Base-by-base conservation (phyloP, 805 yeast species). In the Metschnikowia cubensis region DNA sequence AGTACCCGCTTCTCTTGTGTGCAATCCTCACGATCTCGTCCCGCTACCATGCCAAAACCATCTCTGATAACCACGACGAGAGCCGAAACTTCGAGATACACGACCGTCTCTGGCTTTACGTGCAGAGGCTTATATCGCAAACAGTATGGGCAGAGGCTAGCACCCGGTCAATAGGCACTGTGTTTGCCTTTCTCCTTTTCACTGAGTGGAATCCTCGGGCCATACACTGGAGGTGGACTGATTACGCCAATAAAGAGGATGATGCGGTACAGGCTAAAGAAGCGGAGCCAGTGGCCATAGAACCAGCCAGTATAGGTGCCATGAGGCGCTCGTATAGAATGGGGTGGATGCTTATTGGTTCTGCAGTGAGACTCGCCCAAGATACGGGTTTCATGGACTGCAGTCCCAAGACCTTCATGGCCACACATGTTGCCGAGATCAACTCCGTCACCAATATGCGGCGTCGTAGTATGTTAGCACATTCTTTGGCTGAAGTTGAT, bases 131-230 rank as follows among this genome's bases (percentile, higher is more conserved):
- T 51, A 84, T 89, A 38, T 86, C 95, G 2, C 88, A 85, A 65
- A 84, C 96, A 0, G 90, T 89, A 4, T 90, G 96, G 97, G 96
- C 96, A 1, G 96, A 89, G 62, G 94, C 96, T 0, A 84, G 88
- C 51, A 87, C 94, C 6, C 71, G 96, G 54, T 85, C 94, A 0
- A 80, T 90, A 3, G 97, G 96, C 1, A 89, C 97, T 0, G 84
- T 90, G 5, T 76, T 87, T 52, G 91, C 97, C 0, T 88, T 91
- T 61, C 67, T 91, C 45, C 71, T 91, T 15, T 85, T 89, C 58
- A 87, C 96, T 0, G 97, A 92, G 65, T 91, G 98, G 98, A 89
- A 90, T 59, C 97, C 97, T 3, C 73, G 96, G 48, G 96, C 96
- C 3, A 89, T 90, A 52, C 97, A 90, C 65, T 85, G 90, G 85